Evolutionary conservation across 345 rosid species (phyloP), one percentile per base, ranked within the genome.

Genomic region (Salix viminalis): DNA sequence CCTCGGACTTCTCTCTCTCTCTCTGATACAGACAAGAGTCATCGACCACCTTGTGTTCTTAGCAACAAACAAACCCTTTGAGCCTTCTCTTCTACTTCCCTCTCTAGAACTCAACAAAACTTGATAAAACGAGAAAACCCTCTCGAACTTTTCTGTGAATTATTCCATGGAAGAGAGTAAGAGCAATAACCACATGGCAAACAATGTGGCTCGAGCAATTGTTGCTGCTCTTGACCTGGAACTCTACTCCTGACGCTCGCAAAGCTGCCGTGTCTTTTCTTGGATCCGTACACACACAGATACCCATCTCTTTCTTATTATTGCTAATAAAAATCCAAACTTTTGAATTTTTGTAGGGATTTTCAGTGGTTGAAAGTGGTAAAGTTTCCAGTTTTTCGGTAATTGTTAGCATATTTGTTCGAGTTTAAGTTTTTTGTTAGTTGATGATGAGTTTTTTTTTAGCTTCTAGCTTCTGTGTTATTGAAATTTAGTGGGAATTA

Each of bases 131-230:
- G 14, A 28, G 19, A 74, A 44, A 41, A 28, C 26, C 18, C 48
- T 58, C 6, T 56, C 66, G 34, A n/a, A 23, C 56, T 30, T 36
- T 54, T 5, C 3, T 11, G 50, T 44, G 50, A 11, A 13, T 44
- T 44, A 44, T 11, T 44, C 50, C 44, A 74, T 74, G 76, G 76
- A 74, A 46, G 72, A 52, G 5, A 28, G 32, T 37, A 72, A 36
- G 4, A 30, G 75, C 48, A 34, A 89, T 94, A 58, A 58, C 24
- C 77, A 65, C 76, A 79, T 78, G 3, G 91, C 90, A 58, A 88
- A 85, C 81, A 90, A 85, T 87, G 93, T 95, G 74, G 97, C 97
- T 30, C 73, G 86, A 75, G 99, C 99, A 60, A 86, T 92, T 50
- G 83, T 79, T 81, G 87, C 97, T 19, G 93, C 93, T 65, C 92